Conservation (phyloP, 2,329 filamentous ascomycete species). For the Pestalotiopsis sp. region DNA sequence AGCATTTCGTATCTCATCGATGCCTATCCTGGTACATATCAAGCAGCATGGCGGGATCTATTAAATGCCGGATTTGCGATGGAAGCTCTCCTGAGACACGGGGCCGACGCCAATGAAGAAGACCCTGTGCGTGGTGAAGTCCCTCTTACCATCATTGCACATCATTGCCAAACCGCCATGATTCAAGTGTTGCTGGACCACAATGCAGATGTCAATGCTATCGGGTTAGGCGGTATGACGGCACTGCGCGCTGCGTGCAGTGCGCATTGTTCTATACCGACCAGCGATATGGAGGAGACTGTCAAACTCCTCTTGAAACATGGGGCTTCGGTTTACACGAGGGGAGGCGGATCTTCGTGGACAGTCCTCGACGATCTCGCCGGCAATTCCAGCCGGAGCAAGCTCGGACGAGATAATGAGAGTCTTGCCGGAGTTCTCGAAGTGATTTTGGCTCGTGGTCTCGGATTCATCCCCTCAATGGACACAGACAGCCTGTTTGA, state of each 20-base stretch:
- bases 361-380: not conserved
- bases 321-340: not conserved
- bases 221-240: not conserved
- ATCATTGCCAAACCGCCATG: not conserved
- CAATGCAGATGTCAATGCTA: slow-evolving; percentile 16
- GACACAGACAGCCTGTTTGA: too few relatives aligned
- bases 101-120: not conserved
- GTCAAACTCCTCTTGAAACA: not conserved
- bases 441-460: too few relatives aligned
- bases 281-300: not conserved
- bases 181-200: slow-evolving; percentile 1
- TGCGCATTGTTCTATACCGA: not conserved
- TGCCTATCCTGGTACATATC: too few relatives aligned
- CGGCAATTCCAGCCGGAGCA: not conserved
- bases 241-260: not conserved
- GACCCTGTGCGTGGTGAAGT: not conserved
- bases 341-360: not conserved
- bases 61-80: too few relatives aligned
- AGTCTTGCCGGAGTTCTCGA: too few relatives aligned
- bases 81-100: not conserved
- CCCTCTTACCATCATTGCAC: not conserved
- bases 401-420: too few relatives aligned
- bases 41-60: too few relatives aligned
- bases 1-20: too few relatives aligned
- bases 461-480: too few relatives aligned